phyloP scores from a whole-genome alignment of 2,329 filamentous ascomycete genomes.

The Shiraia bambusicola region DNA sequence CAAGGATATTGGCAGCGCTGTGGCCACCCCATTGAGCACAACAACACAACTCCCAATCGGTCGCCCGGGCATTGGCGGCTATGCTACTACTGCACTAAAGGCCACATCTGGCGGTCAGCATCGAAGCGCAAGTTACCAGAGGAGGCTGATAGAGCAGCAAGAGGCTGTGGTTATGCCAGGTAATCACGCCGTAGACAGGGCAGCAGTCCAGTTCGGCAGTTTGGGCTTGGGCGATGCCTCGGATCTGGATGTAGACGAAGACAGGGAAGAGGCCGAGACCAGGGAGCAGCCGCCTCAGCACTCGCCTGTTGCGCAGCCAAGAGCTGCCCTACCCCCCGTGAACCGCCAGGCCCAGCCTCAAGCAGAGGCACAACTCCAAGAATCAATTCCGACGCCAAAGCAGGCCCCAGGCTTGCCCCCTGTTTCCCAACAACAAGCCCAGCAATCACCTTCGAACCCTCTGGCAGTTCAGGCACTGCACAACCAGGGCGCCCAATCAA shows the following conservation, averaged over 20 bases:
- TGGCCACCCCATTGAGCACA: conserved; percentile 60
- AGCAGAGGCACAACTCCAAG: conserved; percentile 44
- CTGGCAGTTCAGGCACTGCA: conserved; percentile 58
- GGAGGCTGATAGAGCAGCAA: conserved; percentile 88
- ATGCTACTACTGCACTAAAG: conserved; percentile 79
- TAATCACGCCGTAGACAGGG: conserved; percentile 89
- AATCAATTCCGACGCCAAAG: conserved; percentile 54
- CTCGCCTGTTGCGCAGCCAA: conserved; percentile 81
- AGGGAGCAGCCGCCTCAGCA: conserved; percentile 90
- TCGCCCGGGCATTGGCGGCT: conserved; percentile 69
- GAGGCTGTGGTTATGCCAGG: conserved; percentile 98
- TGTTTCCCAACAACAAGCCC: conserved; percentile 56
- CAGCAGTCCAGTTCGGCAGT: conserved; percentile 93
- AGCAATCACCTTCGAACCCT: conserved; percentile 48
- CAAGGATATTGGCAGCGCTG: conserved; percentile 65
- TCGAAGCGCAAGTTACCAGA: conserved; percentile 78
- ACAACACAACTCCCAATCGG: conserved; percentile 57
- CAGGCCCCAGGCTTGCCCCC: conserved; percentile 64
- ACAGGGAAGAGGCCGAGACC: conserved; percentile 93
- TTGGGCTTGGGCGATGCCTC: conserved; percentile 78
- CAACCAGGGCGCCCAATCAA: conserved; percentile 49
- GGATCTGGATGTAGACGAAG: conserved; percentile 80
- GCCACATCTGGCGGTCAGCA: conserved; percentile 60
- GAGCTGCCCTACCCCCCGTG: conserved; percentile 81
- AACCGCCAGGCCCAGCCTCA: conserved; percentile 48